These are phyloP conservation scores for Cucumis melo DNA, from an alignment of 306 rosid genomes.

Conservation along the genomic window DNA sequence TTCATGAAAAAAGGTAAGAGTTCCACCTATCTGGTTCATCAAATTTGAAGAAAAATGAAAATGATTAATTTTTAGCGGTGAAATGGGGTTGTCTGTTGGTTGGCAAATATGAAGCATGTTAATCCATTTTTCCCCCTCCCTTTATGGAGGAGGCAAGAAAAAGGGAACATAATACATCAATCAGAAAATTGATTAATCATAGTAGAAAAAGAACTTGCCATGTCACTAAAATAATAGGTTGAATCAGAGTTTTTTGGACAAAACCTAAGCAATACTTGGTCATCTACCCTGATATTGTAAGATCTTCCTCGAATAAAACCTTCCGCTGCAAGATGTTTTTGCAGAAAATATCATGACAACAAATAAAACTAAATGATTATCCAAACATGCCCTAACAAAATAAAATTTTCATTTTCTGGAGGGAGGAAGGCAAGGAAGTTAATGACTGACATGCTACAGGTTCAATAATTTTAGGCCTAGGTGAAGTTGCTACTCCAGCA, in stretches of 20 bases:
- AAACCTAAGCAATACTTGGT: slow-evolving; percentile 82
- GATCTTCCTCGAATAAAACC: slow-evolving; percentile 95
- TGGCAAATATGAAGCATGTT: not conserved
- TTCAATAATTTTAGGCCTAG: slow-evolving; percentile 38
- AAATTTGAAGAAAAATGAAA: slow-evolving; percentile 4
- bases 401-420: not conserved
- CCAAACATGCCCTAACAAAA: no score
- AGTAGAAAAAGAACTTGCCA: slow-evolving; percentile 33
- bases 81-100: not conserved
- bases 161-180: not conserved
- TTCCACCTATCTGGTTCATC: slow-evolving; percentile 75
- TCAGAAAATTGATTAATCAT: not conserved
- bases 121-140: not conserved
- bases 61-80: not conserved
- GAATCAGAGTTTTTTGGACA: slow-evolving; percentile 90
- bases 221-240: slow-evolving; percentile 80
- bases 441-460: slow-evolving; percentile 57
- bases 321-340: slow-evolving; percentile 87
- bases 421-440: slow-evolving; percentile 12
- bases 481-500: slow-evolving; percentile 48
- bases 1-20: slow-evolving; percentile 86
- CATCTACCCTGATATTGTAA: slow-evolving; percentile 87
- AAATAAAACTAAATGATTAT: not conserved
- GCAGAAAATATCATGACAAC: slow-evolving; percentile 2
- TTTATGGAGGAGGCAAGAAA: not conserved